Percentiles rank a stretch among this genome's conserved stretches.
These are phyloP conservation scores for Neurospora sp. DNA, from an alignment of 495 filamentous ascomycete genomes.

Conservation along the genomic window DNA sequence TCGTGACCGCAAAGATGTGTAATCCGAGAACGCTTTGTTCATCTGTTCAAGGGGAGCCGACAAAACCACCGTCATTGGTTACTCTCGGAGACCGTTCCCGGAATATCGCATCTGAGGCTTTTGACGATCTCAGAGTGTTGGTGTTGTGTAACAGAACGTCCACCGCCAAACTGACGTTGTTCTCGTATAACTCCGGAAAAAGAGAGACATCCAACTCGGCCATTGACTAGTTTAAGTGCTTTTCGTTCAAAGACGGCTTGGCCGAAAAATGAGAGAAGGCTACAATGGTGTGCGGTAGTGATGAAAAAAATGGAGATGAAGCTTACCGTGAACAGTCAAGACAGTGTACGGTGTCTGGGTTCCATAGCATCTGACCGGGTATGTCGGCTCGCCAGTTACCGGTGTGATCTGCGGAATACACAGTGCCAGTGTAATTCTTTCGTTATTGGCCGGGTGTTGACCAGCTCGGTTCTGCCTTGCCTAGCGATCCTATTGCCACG, in stretches of 20 bases:
- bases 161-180: constrained; percentile 12
- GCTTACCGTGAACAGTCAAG: background rate
- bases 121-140: background rate
- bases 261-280: background rate
- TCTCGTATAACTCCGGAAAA: background rate
- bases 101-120: background rate
- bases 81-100: background rate
- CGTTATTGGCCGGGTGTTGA: background rate
- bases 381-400: background rate
- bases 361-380: background rate
- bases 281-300: background rate
- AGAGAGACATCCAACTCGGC: background rate
- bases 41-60: background rate
- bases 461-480: background rate
- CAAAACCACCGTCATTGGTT: background rate
- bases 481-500: background rate
- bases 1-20: background rate
- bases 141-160: background rate
- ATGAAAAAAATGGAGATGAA: background rate
- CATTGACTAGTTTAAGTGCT: background rate
- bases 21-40: background rate
- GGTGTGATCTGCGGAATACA: background rate
- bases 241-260: background rate
- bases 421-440: background rate
- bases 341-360: background rate